Evolutionary conservation across 441 rosid species (phyloP), one percentile per base, ranked within the genome.

Genomic region (Theobroma grandiflorum): DNA sequence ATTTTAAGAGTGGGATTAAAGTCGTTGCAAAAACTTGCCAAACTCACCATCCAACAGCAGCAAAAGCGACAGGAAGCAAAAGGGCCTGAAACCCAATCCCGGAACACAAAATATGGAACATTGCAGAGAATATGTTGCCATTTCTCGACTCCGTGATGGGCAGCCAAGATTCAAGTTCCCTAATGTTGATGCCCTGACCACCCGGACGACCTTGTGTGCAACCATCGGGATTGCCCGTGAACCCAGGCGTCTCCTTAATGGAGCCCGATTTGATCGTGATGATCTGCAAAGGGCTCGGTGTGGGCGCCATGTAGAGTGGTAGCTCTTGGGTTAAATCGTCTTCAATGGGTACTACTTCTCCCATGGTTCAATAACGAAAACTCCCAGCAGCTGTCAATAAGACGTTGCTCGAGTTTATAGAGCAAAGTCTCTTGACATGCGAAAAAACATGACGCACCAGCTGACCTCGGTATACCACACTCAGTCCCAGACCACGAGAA

Each of bases 81-180:
- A 95, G 91, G 35, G 90, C 89, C 76, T 95, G 98, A 35, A 84
- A 77, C 22, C 97, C 95, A 33, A 93, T 79, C 57, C 95, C 95
- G 1, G 98, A 92, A 73, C 88, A 91, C 2, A 95, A 52, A 61
- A 92, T 84, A 86, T 90, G 98, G 77, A 86, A 88, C 22, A 88
- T 84, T 4, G 87, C 85, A 49, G 87, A 84, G 38, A 61, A 84
- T 8, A 80, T 47, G 59, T 71, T 92, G 3, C 96, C 98, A 53
- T 91, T 87, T 85, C 98, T 90, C 0, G 98, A 95, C 84, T 93
- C 96, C 1, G 98, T 95, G 57, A 93, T 79, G 16, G 98, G 98
- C 59, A 95, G 88, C 96, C 96, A 95, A 33, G 82, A 79, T 2
- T 91, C 94, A 26, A 78, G 62, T 38, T 66, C 80, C 37, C 26